phyloP scores from a whole-genome alignment of 208 protist species.

The Acanthamoeba divionensis region DNA sequence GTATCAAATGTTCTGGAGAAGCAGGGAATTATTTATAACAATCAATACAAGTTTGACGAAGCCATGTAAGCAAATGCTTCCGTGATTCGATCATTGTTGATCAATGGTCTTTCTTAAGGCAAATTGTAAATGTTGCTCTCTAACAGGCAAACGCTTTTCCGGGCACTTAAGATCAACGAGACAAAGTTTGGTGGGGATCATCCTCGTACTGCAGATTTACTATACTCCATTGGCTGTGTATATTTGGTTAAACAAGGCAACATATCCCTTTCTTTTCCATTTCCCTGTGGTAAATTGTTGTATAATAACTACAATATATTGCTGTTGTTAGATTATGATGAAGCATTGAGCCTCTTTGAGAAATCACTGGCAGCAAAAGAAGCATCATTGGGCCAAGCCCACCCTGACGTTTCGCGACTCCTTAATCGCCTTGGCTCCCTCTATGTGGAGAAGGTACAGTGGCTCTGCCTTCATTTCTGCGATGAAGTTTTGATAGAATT shows the following conservation, averaged over 20 bases:
- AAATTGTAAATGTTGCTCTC: too few species aligned
- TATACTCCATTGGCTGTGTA: slow-evolving; percentile 41
- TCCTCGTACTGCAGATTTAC: slow-evolving; percentile 30
- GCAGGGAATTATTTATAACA: neutral
- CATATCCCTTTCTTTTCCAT: neutral
- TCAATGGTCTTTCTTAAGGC: too few species aligned
- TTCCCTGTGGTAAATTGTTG: neutral
- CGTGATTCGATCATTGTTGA: too few species aligned
- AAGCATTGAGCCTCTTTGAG: neutral
- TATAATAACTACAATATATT: neutral
- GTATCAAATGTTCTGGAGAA: neutral
- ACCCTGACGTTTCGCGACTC: slow-evolving; percentile 59
- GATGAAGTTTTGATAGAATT: too few species aligned
- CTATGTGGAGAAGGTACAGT: slow-evolving; percentile 65
- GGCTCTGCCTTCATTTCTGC: neutral
- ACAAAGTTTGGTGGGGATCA: slow-evolving; percentile 49
- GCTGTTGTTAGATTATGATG: slow-evolving; percentile 17
- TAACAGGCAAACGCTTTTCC: neutral
- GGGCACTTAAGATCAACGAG: slow-evolving; percentile 37
- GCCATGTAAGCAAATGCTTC: too few species aligned
- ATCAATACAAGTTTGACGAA: slow-evolving; percentile 18
- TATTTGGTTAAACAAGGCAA: slow-evolving; percentile 39
- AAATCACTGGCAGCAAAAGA: slow-evolving; percentile 33
- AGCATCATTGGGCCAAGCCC: neutral
- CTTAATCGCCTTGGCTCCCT: slow-evolving; percentile 62